Evolutionary conservation across 805 yeast species (phyloP), one percentile per base, ranked within the genome.

Genomic region (Saturnispora kantuleensis): DNA sequence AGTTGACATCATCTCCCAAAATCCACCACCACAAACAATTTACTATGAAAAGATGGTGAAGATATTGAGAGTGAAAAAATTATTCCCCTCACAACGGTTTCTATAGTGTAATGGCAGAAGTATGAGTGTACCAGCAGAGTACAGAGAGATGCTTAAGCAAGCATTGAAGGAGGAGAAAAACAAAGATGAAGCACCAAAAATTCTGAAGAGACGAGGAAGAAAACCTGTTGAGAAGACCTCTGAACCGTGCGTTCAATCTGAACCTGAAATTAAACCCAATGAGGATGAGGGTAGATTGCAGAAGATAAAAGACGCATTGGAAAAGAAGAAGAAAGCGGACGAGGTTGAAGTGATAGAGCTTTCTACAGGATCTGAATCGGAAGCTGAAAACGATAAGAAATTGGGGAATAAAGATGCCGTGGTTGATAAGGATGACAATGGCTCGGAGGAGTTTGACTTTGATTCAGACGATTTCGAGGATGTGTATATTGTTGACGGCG

Each of bases 381-480:
- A 15, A 18, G 26, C 6, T 21, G 26, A 21, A 34, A 13, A 15
- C 21, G 7, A 15, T 34, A 15, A 34, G 11, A 34, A 13, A 12
- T n/a, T 5, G 5, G 11, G 17, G 4, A 31, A 28, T 28, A 16
- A 11, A 21, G 39, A 21, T 9, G 5, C 21, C 9, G 39, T 28
- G 11, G 18, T 28, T 30, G 34, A 29, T 15, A 34, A 34, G 18
- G 37, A 15, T 18, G 16, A 35, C 58, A 4, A 35, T 11, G n/a
- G 5, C 38, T 17, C 38, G 8, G 38, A 56, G n/a, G 67, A 62
- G 10, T 21, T 21, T 21, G 67, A 59, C 1, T 57, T 63, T 32
- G 63, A 57, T 33, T 65, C 68, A 11, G 71, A 68, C 16, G 70
- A 66, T 13, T 67, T 64, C 42, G 71, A 69, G 38, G 69, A 65